Base-by-base conservation (phyloP, 352 stramenopile genomes). In the Phytopythium mirpurense region DNA sequence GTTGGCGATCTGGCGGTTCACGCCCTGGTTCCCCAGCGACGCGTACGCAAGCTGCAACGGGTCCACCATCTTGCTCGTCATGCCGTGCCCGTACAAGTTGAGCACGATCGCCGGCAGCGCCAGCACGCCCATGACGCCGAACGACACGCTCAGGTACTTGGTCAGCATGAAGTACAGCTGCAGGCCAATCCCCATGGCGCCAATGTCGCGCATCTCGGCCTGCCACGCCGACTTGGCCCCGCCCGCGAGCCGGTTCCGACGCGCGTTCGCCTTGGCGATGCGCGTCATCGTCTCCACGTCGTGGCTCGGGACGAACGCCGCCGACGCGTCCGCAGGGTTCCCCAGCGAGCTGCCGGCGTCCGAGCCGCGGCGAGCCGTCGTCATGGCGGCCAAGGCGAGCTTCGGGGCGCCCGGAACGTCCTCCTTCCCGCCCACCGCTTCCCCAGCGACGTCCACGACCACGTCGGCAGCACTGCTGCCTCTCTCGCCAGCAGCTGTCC, bases 81-180 rank as follows among this genome's bases (percentile, higher is more conserved):
- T 59, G 0, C 83, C 83, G 35, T 94, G 51, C 12, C 79, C 83
- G 12, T 60, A 81, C 23, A 80, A 70, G 51, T 92, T 86, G 2
- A 90, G 54, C 1, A 79, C 59, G 41, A 94, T 88, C 5, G 63
- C 60, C 0, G 82, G 84, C 12, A 91, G 53, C n/a, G 84, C 63
- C 8, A 89, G 42, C 27, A 89, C 52, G 5, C 81, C 81, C 78
- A 93, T 91, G 42, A 73, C 23, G 10, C 88, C 42, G 49, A 95
- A 91, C 10, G 63, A 61, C 26, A 83, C 60, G 32, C 63, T 66
- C 51, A 89, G 45, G 49, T 90, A 90, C 69, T 92, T 89, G 43
- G 80, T 86, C 26, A 95, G 57, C 66, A 93, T 80, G 35, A 95
- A 95, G 47, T 93, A 95, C 6, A 95, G 67, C 66, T 88, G 73